Conservation (phyloP, 106 monocot species). For the Dendrobium chrysotoxum region DNA sequence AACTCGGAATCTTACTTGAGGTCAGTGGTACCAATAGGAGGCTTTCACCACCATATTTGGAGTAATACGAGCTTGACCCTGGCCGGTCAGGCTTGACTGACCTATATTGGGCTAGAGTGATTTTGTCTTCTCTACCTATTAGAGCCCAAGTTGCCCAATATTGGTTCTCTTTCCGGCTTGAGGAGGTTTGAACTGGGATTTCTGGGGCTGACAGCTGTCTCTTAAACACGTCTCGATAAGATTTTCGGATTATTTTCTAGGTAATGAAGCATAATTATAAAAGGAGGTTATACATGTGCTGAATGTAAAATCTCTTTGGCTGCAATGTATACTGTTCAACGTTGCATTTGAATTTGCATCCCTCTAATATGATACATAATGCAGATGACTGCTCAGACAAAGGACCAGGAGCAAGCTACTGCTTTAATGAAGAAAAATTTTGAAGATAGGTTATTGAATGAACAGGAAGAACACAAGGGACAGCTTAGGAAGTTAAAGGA, state of each 20-base stretch:
- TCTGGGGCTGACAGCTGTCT: not conserved
- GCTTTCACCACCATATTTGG: not conserved
- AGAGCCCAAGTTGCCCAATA: not conserved
- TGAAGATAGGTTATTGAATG: slow-evolving; percentile 29
- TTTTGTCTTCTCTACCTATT: not conserved
- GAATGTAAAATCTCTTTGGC: not conserved
- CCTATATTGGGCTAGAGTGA: not conserved
- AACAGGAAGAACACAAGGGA: slow-evolving; percentile 49
- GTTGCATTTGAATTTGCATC: not conserved
- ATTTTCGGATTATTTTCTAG: not conserved
- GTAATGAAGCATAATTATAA: not conserved
- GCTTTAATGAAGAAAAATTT: slow-evolving; percentile 40
- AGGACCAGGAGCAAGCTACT: slow-evolving; percentile 36
- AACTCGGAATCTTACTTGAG: too few species aligned
- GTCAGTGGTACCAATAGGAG: not conserved
- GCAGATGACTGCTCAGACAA: slow-evolving; percentile 47
- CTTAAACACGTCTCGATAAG: not conserved
- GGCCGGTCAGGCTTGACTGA: not conserved
- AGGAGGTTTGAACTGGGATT: not conserved
- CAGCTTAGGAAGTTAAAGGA: slow-evolving; percentile 44
- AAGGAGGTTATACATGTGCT: not conserved
- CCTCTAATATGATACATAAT: slow-evolving; percentile 11
- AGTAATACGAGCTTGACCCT: not conserved
- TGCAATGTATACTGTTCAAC: not conserved
- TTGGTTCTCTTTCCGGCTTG: not conserved